Base-by-base conservation (phyloP, 768 basidiomycete species). In the Amanita rimosa region DNA sequence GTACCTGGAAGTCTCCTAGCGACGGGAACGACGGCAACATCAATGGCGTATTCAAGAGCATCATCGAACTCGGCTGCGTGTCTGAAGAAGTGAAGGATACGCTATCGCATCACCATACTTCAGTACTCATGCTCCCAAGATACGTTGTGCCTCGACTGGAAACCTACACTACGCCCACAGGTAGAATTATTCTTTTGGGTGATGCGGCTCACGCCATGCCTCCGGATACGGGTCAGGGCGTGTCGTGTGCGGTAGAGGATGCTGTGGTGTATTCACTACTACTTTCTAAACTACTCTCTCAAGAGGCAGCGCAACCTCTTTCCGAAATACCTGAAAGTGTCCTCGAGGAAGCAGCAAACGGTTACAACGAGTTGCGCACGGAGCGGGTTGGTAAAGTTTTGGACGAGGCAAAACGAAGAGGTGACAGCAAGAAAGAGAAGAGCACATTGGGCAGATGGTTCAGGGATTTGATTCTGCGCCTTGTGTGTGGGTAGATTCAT, bases 201-300 rank as follows among this genome's bases (percentile, higher is more conserved):
- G 70, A 74, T 47, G 68, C 71, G 7, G 69, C 69, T 0, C 71
- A 73, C 46, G 61, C 66, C 22, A 68, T 72, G 64, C 69, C 70
- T 13, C 69, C 71, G 1, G 64, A 71, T 40, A 58, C 64, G 2
- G 67, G 69, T 1, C 72, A 73, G 43, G 70, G 68, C 11, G 68
- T 65, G 3, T 64, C 69, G 0, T 67, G 64, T 42, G 68, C 69
- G 2, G 61, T 61, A 2, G 70, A 74, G 50, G 71, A 72, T 41
- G 64, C 65, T 1, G 57, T 68, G 3, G 58, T 63, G 3, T 58
- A 71, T 31, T 64, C 63, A 1, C 52, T 66, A 9, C 53, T 72
- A 4, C 52, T 72, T 5, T 61, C 63, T 46, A 65, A 68, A 6
- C 35, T 52, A 66, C 60, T 48, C 48, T 10, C 40, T 13, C 39